A percentile compares a stretch with the other conserved stretches of the same genome.
phyloP scores from a whole-genome alignment of 2,329 filamentous ascomycete species.

The Penicillium sp. region DNA sequence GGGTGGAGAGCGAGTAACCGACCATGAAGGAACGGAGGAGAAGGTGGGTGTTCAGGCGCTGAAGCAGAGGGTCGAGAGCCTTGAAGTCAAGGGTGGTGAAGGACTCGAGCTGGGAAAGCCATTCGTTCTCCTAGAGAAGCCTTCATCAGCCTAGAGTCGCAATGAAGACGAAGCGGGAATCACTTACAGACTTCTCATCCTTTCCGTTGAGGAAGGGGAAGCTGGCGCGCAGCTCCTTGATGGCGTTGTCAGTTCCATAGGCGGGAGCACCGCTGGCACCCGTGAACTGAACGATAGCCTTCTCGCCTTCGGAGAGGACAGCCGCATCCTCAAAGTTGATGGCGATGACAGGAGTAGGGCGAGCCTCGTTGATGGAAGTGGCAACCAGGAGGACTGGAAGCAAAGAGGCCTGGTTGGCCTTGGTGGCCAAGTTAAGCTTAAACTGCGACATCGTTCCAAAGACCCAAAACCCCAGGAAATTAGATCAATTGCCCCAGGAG shows the following conservation, averaged over 20 bases:
- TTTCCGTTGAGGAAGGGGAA: slow-evolving; percentile 33
- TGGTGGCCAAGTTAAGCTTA: too few relatives aligned
- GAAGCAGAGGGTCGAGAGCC: slow-evolving; percentile 63
- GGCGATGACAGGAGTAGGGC: slow-evolving; percentile 27
- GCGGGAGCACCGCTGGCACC: slow-evolving; percentile 25
- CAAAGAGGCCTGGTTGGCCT: too few relatives aligned
- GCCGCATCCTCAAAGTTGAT: slow-evolving; percentile 35
- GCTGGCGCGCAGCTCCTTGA: slow-evolving; percentile 27
- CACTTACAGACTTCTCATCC: too few relatives aligned
- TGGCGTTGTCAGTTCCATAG: slow-evolving; percentile 25
- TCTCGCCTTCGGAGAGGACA: slow-evolving; percentile 28
- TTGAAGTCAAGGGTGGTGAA: slow-evolving; percentile 65
- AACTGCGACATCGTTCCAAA: too few relatives aligned
- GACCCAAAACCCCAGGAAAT: too few relatives aligned
- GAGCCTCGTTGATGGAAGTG: slow-evolving; percentile 34
- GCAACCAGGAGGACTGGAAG: slow-evolving; percentile 35
- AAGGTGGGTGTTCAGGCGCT: slow-evolving; percentile 75
- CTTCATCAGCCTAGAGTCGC: too few relatives aligned
- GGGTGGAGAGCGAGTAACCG: slow-evolving; percentile 68
- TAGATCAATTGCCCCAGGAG: too few relatives aligned
- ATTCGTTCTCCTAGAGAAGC: slow-evolving; percentile 45
- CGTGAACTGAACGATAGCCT: slow-evolving; percentile 29
- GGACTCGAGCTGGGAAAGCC: slow-evolving; percentile 47
- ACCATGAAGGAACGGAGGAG: slow-evolving; percentile 76
- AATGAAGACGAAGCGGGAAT: too few relatives aligned